phyloP scores from a whole-genome alignment of 2,329 filamentous ascomycete genomes.

The Sarocladiaceae sp. region DNA sequence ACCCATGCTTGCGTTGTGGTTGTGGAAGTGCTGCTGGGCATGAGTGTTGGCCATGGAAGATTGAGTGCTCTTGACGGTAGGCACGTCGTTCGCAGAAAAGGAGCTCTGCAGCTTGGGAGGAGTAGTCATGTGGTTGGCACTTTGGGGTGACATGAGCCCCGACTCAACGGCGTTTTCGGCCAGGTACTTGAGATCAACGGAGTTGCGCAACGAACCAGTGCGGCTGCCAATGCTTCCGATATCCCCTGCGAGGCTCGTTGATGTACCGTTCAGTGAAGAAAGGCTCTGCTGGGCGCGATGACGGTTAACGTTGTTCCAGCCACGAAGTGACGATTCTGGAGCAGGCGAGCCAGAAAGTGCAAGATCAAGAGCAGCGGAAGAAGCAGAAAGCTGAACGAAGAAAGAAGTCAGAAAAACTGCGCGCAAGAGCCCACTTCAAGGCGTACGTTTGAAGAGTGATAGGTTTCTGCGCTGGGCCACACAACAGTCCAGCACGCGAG shows the following conservation, averaged over 20 bases:
- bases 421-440: neutral
- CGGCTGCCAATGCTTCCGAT: slow-evolving; percentile 41
- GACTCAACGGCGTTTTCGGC: slow-evolving; percentile 37
- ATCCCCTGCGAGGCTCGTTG: slow-evolving; percentile 37
- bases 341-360: slow-evolving; percentile 63
- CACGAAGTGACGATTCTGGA: slow-evolving; percentile 45
- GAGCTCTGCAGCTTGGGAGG: slow-evolving; percentile 77
- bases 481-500: too few species aligned
- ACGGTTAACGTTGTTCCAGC: slow-evolving; percentile 58
- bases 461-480: too few species aligned
- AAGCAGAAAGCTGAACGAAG: slow-evolving; percentile 63
- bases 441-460: slow-evolving; percentile 4
- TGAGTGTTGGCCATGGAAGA: slow-evolving; percentile 47
- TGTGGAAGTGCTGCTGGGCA: slow-evolving; percentile 59
- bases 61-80: slow-evolving; percentile 69
- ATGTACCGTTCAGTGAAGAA: slow-evolving; percentile 38
- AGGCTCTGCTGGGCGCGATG: slow-evolving; percentile 61
- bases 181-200: slow-evolving; percentile 48
- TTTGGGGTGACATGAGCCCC: slow-evolving; percentile 35
- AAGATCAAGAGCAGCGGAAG: slow-evolving; percentile 74
- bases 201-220: slow-evolving; percentile 47
- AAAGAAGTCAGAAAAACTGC: slow-evolving; percentile 11
- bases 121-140: slow-evolving; percentile 49
- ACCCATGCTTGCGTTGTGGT: slow-evolving; percentile 77
- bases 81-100: slow-evolving; percentile 84